Base-by-base conservation (phyloP, 2,329 filamentous ascomycete genomes). In the Ophiostoma quercus region DNA sequence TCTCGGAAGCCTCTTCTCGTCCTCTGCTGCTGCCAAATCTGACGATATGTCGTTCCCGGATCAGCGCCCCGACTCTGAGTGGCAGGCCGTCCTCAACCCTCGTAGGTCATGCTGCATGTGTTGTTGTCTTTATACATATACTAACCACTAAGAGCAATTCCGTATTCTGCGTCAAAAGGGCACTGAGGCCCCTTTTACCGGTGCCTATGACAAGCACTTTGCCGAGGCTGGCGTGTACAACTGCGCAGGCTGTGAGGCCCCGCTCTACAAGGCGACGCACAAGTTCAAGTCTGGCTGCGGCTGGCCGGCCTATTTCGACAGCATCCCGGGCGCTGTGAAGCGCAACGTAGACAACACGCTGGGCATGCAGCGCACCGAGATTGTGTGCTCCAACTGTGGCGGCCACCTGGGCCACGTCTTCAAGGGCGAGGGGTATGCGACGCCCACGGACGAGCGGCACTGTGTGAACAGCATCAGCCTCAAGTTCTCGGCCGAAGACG, bases 291-390 rank as follows among this genome's bases (percentile, higher is more conserved):
- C 92, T 22, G 92, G 93, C 60, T 99, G 95, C 80, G 95, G 95
- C 72, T 99, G 95, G 95, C 95, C 95, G 0, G 95, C 95, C 14
- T 99, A 98, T 81, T 99, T 94, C 78, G 95, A 99, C 80, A 94
- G 90, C 74, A 87, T 99, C 68, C 94, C 95, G 0, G 94, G 93
- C 2, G 94, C 94, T 0, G 92, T 99, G 14, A 92, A 87, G 47
- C 85, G 94, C 72, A 90, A 94, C 76, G 87, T 88, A 73, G 95
- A 99, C 79, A 82, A 80, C 66, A 83, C 88, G 0, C 85, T 93
- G 68, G 94, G 94, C 66, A 96, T 97, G 92, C 78, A 84, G 77
- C 84, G 95, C 74, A 97, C 88, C 16, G 95, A 99, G 83, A 99
- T 99, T 76, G 90, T 96, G 9, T 99, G 95, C 80, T 87, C 88